These are phyloP conservation scores for Auxenochlorella protothecoides DNA, from an alignment of 139 green algal genomes.

Conservation along the genomic window DNA sequence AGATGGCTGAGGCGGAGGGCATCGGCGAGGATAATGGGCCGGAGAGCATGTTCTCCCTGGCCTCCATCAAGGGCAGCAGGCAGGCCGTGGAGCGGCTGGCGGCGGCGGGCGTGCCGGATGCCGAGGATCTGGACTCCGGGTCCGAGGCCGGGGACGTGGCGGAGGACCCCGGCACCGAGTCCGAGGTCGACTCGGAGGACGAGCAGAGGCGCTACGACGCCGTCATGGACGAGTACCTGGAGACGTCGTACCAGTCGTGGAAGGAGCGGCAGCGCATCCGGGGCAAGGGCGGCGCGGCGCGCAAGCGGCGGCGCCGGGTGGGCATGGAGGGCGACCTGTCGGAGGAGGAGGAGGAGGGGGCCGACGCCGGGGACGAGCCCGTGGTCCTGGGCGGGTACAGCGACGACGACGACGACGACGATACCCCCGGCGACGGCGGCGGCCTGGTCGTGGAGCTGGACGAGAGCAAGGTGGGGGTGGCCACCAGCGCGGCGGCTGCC, in stretches of 20 bases:
- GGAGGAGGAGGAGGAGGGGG: slow-evolving; percentile 26
- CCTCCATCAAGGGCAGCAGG: slow-evolving; percentile 2
- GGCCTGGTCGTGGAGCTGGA: slow-evolving; percentile 67
- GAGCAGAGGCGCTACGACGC: slow-evolving; percentile 52
- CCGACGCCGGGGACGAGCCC: slow-evolving; percentile 2
- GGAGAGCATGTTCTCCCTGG: slow-evolving; percentile 38
- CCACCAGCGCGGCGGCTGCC: slow-evolving; percentile 35
- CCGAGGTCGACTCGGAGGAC: slow-evolving; percentile 38
- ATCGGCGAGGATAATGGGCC: slow-evolving; percentile 26
- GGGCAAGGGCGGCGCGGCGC: slow-evolving; percentile 11
- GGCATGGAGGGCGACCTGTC: slow-evolving; percentile 50
- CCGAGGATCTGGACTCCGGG: slow-evolving; percentile 7
- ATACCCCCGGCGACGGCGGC: slow-evolving; percentile 16
- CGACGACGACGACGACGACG: slow-evolving; percentile 21
- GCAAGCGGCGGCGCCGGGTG: slow-evolving; percentile 49
- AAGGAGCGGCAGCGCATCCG: slow-evolving; percentile 47
- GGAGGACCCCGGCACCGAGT: slow-evolving; percentile 15
- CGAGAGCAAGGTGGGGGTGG: slow-evolving; percentile 35
- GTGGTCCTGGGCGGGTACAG: neutral
- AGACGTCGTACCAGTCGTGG: slow-evolving; percentile 77
- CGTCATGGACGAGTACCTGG: slow-evolving; percentile 73
- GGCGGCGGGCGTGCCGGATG: slow-evolving; percentile 7
- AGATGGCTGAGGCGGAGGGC: slow-evolving; percentile 41
- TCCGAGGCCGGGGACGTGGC: slow-evolving; percentile 2
- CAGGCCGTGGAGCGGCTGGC: neutral